Base-by-base conservation (phyloP, 352 stramenopile genomes). In the Phytophthora pluvialis region DNA sequence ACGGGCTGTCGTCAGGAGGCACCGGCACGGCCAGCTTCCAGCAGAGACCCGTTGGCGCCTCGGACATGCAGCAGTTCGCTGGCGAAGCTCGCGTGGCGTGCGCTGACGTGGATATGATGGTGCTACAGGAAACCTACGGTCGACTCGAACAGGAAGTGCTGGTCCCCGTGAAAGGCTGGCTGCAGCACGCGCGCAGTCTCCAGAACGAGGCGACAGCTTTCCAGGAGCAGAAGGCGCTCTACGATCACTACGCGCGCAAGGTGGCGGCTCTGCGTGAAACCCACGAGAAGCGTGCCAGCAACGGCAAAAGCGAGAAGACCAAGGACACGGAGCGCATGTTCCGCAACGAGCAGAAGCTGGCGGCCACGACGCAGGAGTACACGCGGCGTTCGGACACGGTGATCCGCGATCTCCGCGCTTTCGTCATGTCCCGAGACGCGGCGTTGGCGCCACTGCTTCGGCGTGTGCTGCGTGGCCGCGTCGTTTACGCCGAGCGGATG, bases 321-420 rank as follows among this genome's bases (percentile, higher is more conserved):
- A 92, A 92, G 32, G 78, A 93, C 4, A 77, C 88, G 25, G 83
- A 95, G 60, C 89, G 89, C 29, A 75, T 93, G 47, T 69, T 90
- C n/a, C 81, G 86, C 33, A 94, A 94, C 49, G 83, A 94, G 47
- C 80, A 94, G 70, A 95, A 95, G 56, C 71, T 93, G 21, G 78
- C 81, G 18, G 46, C 76, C 8, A 74, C 77, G 44, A 91, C 83
- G 9, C 86, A 81, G 45, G 64, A 81, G 36, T 95, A 95, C 60
- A 82, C 72, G 9, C 88, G 87, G 31, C 60, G 72, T 10, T 91
- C 84, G 3, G 86, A 95, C 31, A 61, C 64, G 1, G 86, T 88
- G 16, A 76, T 93, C 18, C 60, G 66, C 0, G 75, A 84, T 44
- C 62, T 95, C 4, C 78, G 81, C 6, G 74, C 81, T 5, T 95